A percentile compares a stretch with the other conserved stretches of the same genome.
These are phyloP conservation scores for Cetraspora pellucida DNA, from an alignment of 192 early-diverging fungal species.

Conservation along the genomic window DNA sequence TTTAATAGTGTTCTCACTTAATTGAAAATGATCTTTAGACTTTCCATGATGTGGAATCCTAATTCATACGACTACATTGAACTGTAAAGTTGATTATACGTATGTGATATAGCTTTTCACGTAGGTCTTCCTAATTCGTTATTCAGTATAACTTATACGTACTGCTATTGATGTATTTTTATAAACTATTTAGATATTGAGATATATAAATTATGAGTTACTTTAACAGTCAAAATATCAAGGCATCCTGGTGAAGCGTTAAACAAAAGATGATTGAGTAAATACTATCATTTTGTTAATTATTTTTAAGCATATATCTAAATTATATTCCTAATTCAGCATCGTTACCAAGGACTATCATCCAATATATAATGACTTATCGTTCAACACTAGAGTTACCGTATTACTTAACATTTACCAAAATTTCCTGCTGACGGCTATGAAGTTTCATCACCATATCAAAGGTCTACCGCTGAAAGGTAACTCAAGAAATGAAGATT, in stretches of 20 bases:
- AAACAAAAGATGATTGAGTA: slow-evolving; percentile 25
- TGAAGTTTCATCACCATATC: slow-evolving; percentile 47
- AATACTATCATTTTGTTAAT: not conserved
- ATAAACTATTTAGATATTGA: not conserved
- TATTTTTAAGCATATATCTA: not conserved
- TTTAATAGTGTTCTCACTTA: not conserved
- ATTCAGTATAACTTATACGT: not conserved
- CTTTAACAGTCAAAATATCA: slow-evolving; percentile 50
- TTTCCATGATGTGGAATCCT: no score
- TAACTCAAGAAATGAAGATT: not conserved
- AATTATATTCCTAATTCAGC: slow-evolving; percentile 37
- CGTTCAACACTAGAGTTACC: slow-evolving; percentile 57
- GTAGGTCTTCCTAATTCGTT: slow-evolving; percentile 39
- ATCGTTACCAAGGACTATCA: slow-evolving; percentile 61
- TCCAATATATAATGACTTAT: no score
- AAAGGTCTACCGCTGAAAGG: not conserved
- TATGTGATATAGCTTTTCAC: slow-evolving; percentile 45
- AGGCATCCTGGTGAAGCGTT: not conserved
- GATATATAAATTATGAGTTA: no score
- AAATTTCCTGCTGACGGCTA: slow-evolving; percentile 71
- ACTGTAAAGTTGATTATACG: slow-evolving; percentile 72
- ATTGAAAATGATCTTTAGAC: slow-evolving; percentile 31
- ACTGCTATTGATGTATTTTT: not conserved
- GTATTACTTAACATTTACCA: slow-evolving; percentile 80
- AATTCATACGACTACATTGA: slow-evolving; percentile 66